Evolutionary conservation across 2,329 filamentous ascomycete genomes (phyloP).

Genomic region (Penicillium griseofulvum): DNA sequence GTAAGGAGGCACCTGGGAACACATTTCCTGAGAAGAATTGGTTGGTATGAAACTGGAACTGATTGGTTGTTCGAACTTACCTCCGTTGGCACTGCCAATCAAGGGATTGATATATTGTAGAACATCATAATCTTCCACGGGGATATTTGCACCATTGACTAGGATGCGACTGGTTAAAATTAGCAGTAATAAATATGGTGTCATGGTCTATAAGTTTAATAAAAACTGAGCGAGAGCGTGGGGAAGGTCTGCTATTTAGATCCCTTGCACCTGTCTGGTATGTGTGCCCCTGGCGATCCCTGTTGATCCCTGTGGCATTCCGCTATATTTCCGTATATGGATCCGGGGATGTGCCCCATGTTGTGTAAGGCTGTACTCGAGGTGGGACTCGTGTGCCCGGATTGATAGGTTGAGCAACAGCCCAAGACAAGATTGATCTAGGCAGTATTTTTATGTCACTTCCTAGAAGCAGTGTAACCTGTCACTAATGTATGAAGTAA

Average conservation of each 20-base stretch:
- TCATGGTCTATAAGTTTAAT: constrained; percentile 7
- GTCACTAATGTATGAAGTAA: no score
- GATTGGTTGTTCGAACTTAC: constrained; percentile 18
- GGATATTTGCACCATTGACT: constrained; percentile 9
- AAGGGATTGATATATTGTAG: constrained; percentile 51
- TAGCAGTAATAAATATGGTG: constrained; percentile 11
- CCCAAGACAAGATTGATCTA: background rate
- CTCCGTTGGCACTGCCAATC: constrained; percentile 54
- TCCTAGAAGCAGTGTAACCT: no score
- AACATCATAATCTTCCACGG: constrained; percentile 38
- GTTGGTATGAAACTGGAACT: background rate
- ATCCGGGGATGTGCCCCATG: background rate
- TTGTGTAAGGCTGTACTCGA: background rate
- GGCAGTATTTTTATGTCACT: no score
- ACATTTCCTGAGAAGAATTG: constrained; percentile 48
- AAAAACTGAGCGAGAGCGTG: background rate
- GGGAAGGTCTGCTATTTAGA: background rate
- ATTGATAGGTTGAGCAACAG: background rate
- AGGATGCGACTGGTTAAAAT: constrained; percentile 10
- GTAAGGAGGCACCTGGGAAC: constrained; percentile 55
- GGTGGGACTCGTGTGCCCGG: background rate
- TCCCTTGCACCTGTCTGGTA: background rate
- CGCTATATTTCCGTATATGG: background rate
- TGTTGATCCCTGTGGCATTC: background rate
- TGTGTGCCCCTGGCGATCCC: constrained; percentile 2